Conservation (phyloP, 176 grass and related monocot genomes). For the Eleusine indica region DNA sequence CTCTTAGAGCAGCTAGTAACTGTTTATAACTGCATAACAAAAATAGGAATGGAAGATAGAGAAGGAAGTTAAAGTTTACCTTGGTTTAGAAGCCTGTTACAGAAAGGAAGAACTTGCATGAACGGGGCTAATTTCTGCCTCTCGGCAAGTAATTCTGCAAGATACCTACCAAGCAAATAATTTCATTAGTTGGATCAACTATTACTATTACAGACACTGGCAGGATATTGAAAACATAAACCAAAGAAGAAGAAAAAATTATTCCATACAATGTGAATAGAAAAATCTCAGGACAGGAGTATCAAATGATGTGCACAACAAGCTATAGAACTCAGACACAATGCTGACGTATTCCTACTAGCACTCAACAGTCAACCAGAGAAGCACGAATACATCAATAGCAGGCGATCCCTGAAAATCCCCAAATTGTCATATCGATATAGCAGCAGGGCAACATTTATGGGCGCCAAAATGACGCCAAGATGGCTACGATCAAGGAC, state of each 20-base stretch:
- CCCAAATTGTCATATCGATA: conserved; percentile 20
- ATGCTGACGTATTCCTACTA: conserved; percentile 30
- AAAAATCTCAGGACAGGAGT: not conserved
- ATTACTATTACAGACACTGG: not conserved
- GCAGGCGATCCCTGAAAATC: conserved; percentile 20
- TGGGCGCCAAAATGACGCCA: conserved; percentile 15
- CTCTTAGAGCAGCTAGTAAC: not conserved
- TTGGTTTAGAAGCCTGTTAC: conserved; percentile 91
- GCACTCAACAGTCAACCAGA: not conserved
- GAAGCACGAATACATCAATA: conserved; percentile 26
- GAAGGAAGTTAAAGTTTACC: conserved; percentile 42
- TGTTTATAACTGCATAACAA: conserved; percentile 2
- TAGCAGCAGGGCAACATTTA: conserved; percentile 16
- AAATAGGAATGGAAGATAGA: not conserved
- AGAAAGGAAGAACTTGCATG: conserved; percentile 95
- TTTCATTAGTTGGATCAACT: conserved; percentile 19
- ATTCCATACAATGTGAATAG: conserved; percentile 7
- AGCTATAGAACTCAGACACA: conserved; percentile 2
- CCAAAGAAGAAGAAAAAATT: not conserved
- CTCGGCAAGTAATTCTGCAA: conserved; percentile 84
- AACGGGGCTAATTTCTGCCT: conserved; percentile 92
- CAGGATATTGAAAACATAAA: not conserved
- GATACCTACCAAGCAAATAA: conserved; percentile 57
- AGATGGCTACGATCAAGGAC: conserved; percentile 35
- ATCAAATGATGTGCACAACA: conserved; percentile 12